A percentile compares a stretch with the other conserved stretches of the same genome.
phyloP scores from a whole-genome alignment of 2,329 filamentous ascomycete genomes.

The Clonostachys solani region DNA sequence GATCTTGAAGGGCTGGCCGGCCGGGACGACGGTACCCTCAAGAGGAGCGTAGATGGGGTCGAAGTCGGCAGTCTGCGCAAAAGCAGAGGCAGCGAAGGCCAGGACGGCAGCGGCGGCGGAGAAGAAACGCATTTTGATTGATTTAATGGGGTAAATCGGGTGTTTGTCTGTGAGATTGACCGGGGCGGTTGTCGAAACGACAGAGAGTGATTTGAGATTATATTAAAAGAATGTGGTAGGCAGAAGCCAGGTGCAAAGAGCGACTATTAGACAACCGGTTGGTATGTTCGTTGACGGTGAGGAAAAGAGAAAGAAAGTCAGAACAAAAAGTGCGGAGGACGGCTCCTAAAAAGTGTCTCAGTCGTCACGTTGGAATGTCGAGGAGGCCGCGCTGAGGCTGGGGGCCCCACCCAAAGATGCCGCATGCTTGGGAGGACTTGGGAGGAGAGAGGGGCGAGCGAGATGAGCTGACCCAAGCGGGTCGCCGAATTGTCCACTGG shows the following conservation, averaged over 20 bases:
- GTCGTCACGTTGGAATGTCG: too few species aligned
- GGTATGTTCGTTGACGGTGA: conserved; percentile 16
- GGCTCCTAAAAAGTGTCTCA: neutral
- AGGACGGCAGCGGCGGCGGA: conserved; percentile 41
- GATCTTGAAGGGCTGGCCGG: conserved; percentile 45
- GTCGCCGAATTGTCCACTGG: too few species aligned
- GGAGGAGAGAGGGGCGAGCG: too few species aligned
- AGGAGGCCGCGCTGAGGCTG: too few species aligned
- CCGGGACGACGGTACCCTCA: conserved; percentile 34
- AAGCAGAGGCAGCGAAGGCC: conserved; percentile 43
- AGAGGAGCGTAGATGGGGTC: conserved; percentile 46
- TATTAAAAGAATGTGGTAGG: conserved; percentile 17
- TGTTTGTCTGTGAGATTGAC: conserved; percentile 7
- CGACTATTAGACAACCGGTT: conserved; percentile 13
- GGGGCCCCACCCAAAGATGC: too few species aligned
- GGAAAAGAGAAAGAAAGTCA: conserved; percentile 7
- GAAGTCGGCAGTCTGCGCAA: conserved; percentile 54
- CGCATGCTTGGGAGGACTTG: too few species aligned
- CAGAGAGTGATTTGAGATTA: conserved; percentile 6
- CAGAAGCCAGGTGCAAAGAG: conserved; percentile 17
- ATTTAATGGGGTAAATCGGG: conserved; percentile 4
- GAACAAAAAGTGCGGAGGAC: neutral
- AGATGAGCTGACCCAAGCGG: too few species aligned
- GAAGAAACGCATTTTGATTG: conserved; percentile 51
- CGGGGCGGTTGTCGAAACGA: conserved; percentile 7